Evolutionary conservation across 1,139 yeast genomes (phyloP).

Genomic region (Lodderomyces beijingensis): DNA sequence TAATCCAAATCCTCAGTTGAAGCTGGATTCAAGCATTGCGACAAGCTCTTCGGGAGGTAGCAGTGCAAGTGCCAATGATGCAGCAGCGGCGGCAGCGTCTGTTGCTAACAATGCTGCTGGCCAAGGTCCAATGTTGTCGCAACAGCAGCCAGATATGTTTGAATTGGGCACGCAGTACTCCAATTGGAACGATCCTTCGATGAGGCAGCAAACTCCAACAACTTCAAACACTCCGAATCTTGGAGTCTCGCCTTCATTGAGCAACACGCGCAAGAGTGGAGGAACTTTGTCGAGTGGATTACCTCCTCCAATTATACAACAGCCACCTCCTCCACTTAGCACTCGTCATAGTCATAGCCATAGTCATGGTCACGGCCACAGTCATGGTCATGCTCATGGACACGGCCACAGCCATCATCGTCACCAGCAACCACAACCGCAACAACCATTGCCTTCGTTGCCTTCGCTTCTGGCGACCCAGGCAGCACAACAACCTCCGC

Average conservation of each 20-base stretch:
- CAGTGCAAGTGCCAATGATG: background rate
- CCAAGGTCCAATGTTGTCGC: slow-evolving; percentile 1
- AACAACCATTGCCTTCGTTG: slow-evolving; percentile 9
- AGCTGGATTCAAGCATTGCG: background rate
- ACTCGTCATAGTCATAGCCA: no score
- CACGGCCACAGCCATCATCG: background rate
- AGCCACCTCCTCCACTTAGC: slow-evolving; percentile 6
- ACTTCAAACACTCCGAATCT: slow-evolving; percentile 3
- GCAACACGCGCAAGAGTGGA: slow-evolving; percentile 1
- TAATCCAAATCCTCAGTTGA: slow-evolving; percentile 1
- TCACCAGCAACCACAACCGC: slow-evolving; percentile 5
- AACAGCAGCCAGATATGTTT: slow-evolving; percentile 5
- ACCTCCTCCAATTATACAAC: slow-evolving; percentile 7
- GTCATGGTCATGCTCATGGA: no score
- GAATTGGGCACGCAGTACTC: slow-evolving; percentile 5
- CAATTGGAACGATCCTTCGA: slow-evolving; percentile 5
- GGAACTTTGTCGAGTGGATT: slow-evolving; percentile 3
- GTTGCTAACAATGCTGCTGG: background rate
- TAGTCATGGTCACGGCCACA: no score
- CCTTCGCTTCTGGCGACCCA: no score
- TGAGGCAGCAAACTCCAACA: slow-evolving; percentile 4
- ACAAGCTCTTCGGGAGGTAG: background rate
- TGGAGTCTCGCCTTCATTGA: background rate
- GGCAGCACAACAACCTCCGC: slow-evolving; percentile 9
- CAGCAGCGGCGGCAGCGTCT: background rate